Evolutionary conservation across 2,329 filamentous ascomycete genomes (phyloP).

Genomic region (Aureobasidium melanogenum): DNA sequence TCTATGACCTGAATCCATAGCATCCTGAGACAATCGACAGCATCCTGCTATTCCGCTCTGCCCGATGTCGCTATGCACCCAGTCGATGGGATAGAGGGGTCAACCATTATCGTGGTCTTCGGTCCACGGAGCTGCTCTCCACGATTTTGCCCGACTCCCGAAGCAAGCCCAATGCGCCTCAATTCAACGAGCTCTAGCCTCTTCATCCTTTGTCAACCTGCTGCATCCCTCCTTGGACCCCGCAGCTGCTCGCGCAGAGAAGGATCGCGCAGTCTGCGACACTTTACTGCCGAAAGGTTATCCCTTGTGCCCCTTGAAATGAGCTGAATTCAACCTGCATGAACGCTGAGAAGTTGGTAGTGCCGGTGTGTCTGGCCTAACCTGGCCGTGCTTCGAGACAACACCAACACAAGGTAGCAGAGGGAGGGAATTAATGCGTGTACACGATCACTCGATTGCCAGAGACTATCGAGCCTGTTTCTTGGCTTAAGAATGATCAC

Average conservation of each 20-base stretch:
- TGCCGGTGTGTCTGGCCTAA: background rate
- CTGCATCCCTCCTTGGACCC: background rate
- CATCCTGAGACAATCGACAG: background rate
- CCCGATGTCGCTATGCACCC: background rate
- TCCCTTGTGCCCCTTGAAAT: background rate
- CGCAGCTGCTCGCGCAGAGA: constrained; percentile 9
- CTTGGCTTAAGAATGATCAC: background rate
- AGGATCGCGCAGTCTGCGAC: background rate
- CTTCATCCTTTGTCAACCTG: background rate
- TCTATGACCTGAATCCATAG: background rate
- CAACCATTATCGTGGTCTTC: background rate
- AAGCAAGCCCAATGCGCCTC: background rate
- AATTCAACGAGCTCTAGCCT: constrained; percentile 1
- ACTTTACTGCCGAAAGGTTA: background rate
- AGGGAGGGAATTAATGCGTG: background rate
- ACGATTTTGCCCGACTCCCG: constrained; percentile 8
- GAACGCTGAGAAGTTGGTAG: background rate
- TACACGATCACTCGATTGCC: background rate
- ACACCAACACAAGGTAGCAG: background rate
- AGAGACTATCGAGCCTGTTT: background rate
- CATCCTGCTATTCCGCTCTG: background rate
- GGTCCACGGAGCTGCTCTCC: background rate
- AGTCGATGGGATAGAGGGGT: background rate
- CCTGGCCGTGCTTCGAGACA: constrained; percentile 7
- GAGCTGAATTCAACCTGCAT: background rate